Conservation (phyloP, 116 monocot species). For the Papilionanthe hybrid region DNA sequence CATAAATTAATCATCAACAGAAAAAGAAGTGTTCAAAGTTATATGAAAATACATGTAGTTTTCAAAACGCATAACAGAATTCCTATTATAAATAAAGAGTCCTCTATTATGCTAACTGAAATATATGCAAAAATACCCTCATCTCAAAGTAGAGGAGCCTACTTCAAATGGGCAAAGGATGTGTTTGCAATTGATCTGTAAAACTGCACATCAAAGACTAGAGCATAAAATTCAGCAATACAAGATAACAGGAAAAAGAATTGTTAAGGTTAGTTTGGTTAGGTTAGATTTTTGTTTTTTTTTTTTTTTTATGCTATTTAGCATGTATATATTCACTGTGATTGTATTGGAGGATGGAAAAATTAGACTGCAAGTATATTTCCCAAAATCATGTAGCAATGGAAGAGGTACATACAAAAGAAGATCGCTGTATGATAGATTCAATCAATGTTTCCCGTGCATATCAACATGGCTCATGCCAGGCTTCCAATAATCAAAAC, state of each 20-base stretch:
- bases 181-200: neutral
- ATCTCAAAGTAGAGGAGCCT: neutral
- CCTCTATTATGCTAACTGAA: neutral
- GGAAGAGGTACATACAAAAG: neutral
- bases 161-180: neutral
- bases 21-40: too few relatives aligned
- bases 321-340: neutral
- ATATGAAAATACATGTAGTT: too few relatives aligned
- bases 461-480: neutral
- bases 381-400: neutral
- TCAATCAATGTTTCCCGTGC: neutral
- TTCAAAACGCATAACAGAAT: neutral
- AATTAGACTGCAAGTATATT: neutral
- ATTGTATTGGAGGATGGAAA: neutral
- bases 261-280: neutral
- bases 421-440: neutral
- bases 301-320: neutral
- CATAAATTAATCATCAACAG: too few relatives aligned
- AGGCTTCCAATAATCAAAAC: neutral
- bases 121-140: neutral
- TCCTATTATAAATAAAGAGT: neutral
- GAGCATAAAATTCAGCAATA: too few relatives aligned
- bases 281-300: neutral
- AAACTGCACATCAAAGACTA: too few relatives aligned
- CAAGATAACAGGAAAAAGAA: too few relatives aligned